Evolutionary conservation across 306 rosid species (phyloP), one percentile per base, ranked within the genome.

Genomic region (Adenanthera pavonina): DNA sequence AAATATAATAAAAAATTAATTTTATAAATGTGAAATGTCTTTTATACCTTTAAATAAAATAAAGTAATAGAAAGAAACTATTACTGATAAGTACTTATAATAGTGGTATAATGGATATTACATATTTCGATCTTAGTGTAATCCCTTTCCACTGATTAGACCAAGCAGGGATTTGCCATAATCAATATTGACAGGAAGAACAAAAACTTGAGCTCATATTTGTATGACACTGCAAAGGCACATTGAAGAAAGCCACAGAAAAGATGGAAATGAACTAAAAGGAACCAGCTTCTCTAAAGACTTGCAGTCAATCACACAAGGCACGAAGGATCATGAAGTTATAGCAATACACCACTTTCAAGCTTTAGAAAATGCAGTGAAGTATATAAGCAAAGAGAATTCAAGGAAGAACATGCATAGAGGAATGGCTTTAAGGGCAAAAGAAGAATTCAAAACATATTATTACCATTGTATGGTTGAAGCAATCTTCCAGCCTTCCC

Each of bases 381-480:
- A 64, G 41, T 6, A 43, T 13, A 34, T 12, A 71, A 77, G 38
- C 48, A 71, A 64, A 33, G 51, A 70, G 73, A 76, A 82, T 69
- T 60, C 11, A 12, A 60, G 40, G 40, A 33, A 25, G 40, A 60
- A 60, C 67, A 60, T 6, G 67, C 2, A 59, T 20, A 75, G 77
- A 33, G 54, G 33, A 44, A 70, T 62, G 62, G 54, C 54, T 52
- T 64, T 19, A 38, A 72, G 25, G 19, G 49, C 25, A 7, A 40
- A 38, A 36, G 59, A 43, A 61, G 52, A 35, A 49, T 75, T 74
- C 43, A 57, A 60, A 70, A 74, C 43, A 33, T 68, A 44, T 78
- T 38, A 64, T 75, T 92, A 94, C 97, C 95, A 75, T 88, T 72
- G 80, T 78, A 92, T 80, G 97, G 85, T 74, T 86, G 97, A 80